phyloP scores from a whole-genome alignment of 2,329 filamentous ascomycete species.

The Colletotrichum sublineola region DNA sequence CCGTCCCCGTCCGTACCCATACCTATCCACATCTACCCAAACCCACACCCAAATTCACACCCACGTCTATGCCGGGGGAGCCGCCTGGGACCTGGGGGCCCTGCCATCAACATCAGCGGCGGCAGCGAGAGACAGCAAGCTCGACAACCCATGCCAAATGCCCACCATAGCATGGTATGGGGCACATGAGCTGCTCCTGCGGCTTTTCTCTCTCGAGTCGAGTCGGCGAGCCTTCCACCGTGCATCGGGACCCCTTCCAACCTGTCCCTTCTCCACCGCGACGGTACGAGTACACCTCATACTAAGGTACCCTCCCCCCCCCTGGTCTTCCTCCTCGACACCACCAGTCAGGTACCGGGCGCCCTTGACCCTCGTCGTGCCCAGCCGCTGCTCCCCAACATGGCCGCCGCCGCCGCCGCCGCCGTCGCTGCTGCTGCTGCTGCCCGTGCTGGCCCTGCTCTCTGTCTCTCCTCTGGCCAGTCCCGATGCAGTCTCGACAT shows the following conservation, averaged over 20 bases:
- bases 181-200: conserved; percentile 51
- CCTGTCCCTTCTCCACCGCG: conserved; percentile 51
- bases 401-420: conserved; percentile 48
- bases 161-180: conserved; percentile 48
- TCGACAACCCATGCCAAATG: conserved; percentile 37
- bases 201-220: conserved; percentile 53
- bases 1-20: conserved; percentile 3
- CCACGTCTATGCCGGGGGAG: conserved; percentile 13
- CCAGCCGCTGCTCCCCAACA: conserved; percentile 42
- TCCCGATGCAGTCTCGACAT: conserved; percentile 61
- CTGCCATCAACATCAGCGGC: not conserved
- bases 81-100: conserved; percentile 13
- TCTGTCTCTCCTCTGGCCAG: conserved; percentile 41
- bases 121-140: conserved; percentile 7
- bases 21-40: conserved; percentile 16
- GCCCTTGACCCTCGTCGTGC: conserved; percentile 45
- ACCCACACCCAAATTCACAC: conserved; percentile 4
- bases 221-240: conserved; percentile 52
- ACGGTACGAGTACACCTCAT: conserved; percentile 10
- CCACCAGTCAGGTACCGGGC: conserved; percentile 57
- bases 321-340: conserved; percentile 20
- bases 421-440: conserved; percentile 48
- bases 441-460: conserved; percentile 57
- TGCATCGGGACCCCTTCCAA: conserved; percentile 49
- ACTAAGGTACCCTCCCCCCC: conserved; percentile 26